Percentiles rank a stretch among this genome's conserved stretches.
Evolutionary conservation across 179 eudicot genomes (phyloP).

Genomic region (Kewa caespitosa): DNA sequence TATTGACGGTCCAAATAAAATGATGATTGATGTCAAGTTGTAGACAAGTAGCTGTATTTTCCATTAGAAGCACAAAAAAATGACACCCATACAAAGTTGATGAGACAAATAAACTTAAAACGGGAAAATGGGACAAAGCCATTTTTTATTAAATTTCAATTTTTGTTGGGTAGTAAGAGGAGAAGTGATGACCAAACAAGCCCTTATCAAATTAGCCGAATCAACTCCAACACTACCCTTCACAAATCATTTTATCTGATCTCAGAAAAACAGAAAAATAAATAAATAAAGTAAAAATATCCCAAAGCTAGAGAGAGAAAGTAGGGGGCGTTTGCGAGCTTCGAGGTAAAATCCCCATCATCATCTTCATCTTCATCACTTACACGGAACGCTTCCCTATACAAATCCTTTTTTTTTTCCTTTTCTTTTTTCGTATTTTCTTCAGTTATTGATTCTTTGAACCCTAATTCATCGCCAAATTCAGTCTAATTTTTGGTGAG

Average conservation of each 20-base stretch:
- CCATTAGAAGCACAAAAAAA: no score
- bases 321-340: neutral
- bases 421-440: neutral
- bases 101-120: neutral
- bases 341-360: conserved; percentile 27
- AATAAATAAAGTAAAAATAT: no score
- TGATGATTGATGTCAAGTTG: no score
- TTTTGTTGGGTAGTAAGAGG: conserved; percentile 25
- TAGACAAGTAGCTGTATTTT: no score
- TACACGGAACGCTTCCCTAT: no score
- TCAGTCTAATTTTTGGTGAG: neutral
- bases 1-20: no score
- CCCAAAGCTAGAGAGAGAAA: conserved; percentile 13
- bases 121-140: no score
- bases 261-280: no score
- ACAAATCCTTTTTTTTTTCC: neutral
- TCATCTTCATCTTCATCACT: no score
- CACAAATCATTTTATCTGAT: no score
- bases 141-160: no score
- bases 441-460: neutral
- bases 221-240: neutral
- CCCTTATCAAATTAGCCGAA: conserved; percentile 41
- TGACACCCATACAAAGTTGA: neutral
- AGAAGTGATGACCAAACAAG: conserved; percentile 52
- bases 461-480: conserved; percentile 12